Base-by-base conservation (phyloP, 192 early-diverging fungal genomes). In the Mortierella antarctica region DNA sequence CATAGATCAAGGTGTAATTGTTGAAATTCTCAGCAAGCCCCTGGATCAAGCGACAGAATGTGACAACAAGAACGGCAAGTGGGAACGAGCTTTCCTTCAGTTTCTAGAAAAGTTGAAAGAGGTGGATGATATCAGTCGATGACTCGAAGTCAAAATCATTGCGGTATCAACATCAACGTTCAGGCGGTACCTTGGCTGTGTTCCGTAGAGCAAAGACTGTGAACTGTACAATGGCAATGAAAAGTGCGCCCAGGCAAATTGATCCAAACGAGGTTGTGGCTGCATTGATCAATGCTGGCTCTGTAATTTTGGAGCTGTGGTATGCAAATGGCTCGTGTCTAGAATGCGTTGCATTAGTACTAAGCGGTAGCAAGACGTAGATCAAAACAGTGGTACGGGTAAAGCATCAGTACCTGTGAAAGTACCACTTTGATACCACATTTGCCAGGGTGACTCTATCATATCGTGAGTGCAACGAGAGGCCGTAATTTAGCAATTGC, bases 351-450 rank as follows among this genome's bases (percentile, higher is more conserved):
- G 39, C 50, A 23, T 20, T 49, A 44, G 14, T 49, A 12, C 50
- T 11, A n/a, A 1, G 10, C 0, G 8, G 13, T 6, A 51, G 0
- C 57, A 47, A 17, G 47, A 8, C 31, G 39, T 8, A 51, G 21
- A 21, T n/a, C 14, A 51, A 51, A 50, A 70, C 12, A 17, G 50
- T 54, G 14, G 55, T 67, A 5, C 60, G 57, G 21, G 69, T 51
- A 20, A 74, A 40, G 52, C 69, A 57, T 54, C 70, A 21, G 15
- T 75, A 87, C 85, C 88, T 76, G 61, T 91, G 87, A 62, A 95
- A 95, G 72, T 94, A 95, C 94, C 94, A 95, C 79, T 94, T 86
- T 5, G 92, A 92, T 12, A 92, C 92, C 10, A 93, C 89, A 9
- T 90, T 89, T 9, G 91, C 83, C 57, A 95, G 81, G 7, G 87